Evolutionary conservation across 1,284 basidiomycete species (phyloP).

Genomic region (Coniophora puteana): DNA sequence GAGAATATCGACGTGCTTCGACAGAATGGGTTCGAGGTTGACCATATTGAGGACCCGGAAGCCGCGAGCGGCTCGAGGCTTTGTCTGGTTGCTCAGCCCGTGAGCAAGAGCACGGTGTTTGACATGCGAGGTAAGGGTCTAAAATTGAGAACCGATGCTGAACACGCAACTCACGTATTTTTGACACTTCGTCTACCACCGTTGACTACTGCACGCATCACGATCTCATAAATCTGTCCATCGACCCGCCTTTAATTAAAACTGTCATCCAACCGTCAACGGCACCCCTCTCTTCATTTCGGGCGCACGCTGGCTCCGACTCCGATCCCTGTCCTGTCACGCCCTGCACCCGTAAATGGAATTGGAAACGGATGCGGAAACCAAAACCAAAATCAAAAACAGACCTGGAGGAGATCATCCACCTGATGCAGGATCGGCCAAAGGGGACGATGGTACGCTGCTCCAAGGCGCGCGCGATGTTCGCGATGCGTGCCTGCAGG

Average conservation of each 20-base stretch:
- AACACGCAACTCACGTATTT: not conserved
- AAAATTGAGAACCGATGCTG: slow-evolving; percentile 12
- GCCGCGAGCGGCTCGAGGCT: slow-evolving; percentile 49
- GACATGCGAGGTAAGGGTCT: slow-evolving; percentile 69
- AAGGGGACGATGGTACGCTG: slow-evolving; percentile 82
- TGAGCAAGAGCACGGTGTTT: slow-evolving; percentile 88
- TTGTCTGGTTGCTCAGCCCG: slow-evolving; percentile 79
- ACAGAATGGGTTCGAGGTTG: slow-evolving; percentile 86
- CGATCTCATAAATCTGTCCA: slow-evolving; percentile 2
- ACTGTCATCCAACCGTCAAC: too few relatives aligned
- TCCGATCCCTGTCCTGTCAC: too few relatives aligned
- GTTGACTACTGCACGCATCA: not conserved
- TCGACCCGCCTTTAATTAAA: too few relatives aligned
- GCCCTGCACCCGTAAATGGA: too few relatives aligned
- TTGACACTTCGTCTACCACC: not conserved
- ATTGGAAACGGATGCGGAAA: too few relatives aligned
- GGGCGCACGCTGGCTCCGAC: too few relatives aligned
- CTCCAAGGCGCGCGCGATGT: slow-evolving; percentile 93
- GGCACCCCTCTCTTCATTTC: too few relatives aligned
- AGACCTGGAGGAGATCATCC: slow-evolving; percentile 96
- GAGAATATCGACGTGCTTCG: slow-evolving; percentile 83
- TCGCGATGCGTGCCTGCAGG: slow-evolving; percentile 93
- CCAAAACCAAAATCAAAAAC: too few relatives aligned
- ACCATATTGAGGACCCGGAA: slow-evolving; percentile 45
- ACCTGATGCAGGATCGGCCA: slow-evolving; percentile 77